phyloP scores from a whole-genome alignment of 164 flowering plant genomes.

The Vitis amurensis region DNA sequence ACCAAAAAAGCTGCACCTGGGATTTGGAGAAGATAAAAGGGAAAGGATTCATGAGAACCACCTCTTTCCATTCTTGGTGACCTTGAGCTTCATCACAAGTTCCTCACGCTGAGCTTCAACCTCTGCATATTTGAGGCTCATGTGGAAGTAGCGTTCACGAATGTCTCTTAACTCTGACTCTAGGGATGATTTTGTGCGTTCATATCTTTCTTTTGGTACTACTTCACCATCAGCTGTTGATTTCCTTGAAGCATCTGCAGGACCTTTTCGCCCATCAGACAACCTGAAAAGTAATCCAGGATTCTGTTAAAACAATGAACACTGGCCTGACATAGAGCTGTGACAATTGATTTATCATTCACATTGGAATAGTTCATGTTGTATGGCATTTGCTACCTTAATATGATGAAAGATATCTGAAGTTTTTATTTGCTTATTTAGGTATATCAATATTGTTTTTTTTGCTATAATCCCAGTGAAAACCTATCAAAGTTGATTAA shows the following conservation, averaged over 20 bases:
- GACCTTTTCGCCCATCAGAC: slow-evolving; percentile 27
- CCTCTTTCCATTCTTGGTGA: slow-evolving; percentile 46
- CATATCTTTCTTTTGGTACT: slow-evolving; percentile 30
- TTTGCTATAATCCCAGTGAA: no score
- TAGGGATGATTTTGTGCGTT: slow-evolving; percentile 41
- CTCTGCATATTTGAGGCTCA: slow-evolving; percentile 91
- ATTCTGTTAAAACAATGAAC: not conserved
- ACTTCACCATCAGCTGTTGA: slow-evolving; percentile 26
- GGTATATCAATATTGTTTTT: no score
- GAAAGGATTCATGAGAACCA: slow-evolving; percentile 48
- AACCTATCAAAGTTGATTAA: no score
- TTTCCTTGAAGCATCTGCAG: slow-evolving; percentile 22
- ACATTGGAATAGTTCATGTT: not conserved
- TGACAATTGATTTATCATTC: not conserved
- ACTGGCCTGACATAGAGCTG: no score
- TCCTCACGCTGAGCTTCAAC: slow-evolving; percentile 85
- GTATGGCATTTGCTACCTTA: not conserved
- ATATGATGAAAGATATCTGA: no score
- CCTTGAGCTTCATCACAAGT: slow-evolving; percentile 80
- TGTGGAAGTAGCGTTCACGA: slow-evolving; percentile 75
- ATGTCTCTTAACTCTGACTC: slow-evolving; percentile 76
- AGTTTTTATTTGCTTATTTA: no score
- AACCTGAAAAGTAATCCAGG: slow-evolving; percentile 32
- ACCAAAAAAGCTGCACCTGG: not conserved
- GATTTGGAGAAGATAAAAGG: not conserved